Conservation (phyloP, 176 grass and related monocot genomes). For the Triticum timopheevii region DNA sequence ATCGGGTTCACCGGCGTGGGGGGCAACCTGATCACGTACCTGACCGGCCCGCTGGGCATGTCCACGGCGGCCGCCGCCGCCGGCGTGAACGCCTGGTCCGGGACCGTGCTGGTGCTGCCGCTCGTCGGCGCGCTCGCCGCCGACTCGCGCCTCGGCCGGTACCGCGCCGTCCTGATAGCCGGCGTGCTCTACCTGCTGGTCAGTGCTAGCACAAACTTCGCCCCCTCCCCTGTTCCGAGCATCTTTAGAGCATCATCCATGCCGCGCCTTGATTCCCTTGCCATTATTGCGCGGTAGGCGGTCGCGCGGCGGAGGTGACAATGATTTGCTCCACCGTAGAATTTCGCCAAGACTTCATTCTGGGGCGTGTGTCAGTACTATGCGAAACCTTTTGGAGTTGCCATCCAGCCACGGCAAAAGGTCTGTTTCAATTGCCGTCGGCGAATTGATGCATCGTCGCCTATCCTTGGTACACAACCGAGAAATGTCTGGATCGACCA, state of each 20-base stretch:
- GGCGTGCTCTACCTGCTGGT: conserved; percentile 51
- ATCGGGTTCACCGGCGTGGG: conserved; percentile 50
- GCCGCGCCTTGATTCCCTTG: not conserved
- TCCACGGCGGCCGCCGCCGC: conserved; percentile 44
- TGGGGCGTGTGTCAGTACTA: too few species aligned
- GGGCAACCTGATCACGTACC: conserved; percentile 62
- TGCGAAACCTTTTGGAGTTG: not conserved
- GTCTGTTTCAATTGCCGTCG: not conserved
- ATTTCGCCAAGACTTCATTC: too few species aligned
- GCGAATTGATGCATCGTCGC: not conserved
- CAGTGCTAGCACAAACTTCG: not conserved
- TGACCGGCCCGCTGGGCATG: conserved; percentile 60
- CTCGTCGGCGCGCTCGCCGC: conserved; percentile 61
- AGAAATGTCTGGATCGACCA: not conserved
- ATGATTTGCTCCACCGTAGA: too few species aligned
- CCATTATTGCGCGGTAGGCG: not conserved
- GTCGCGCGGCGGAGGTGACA: too few species aligned
- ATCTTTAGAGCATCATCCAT: not conserved
- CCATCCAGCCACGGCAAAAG: not conserved
- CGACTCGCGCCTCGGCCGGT: conserved; percentile 55
- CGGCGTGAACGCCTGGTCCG: conserved; percentile 40
- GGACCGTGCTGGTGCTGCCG: conserved; percentile 47
- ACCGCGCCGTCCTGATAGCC: conserved; percentile 36
- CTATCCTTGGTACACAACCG: not conserved
- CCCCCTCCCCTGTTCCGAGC: not conserved